phyloP scores from a whole-genome alignment of 75 land plant genomes.

The Isoetes taiwanensis region DNA sequence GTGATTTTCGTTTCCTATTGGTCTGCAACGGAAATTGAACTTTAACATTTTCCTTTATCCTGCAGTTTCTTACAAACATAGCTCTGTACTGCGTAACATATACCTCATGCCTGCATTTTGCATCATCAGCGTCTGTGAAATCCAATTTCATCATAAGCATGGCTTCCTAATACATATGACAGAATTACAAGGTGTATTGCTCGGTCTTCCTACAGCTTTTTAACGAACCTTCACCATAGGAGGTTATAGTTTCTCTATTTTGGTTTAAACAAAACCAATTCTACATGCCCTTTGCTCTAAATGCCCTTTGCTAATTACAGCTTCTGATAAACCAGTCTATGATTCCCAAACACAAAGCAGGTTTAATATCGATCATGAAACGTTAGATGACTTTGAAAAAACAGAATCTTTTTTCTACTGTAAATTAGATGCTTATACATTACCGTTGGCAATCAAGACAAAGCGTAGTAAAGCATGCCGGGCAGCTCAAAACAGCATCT shows the following conservation, averaged over 20 bases:
- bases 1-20: slow-evolving; percentile 22
- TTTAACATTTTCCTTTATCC: slow-evolving; percentile 26
- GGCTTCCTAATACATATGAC: too few species aligned
- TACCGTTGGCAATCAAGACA: slow-evolving; percentile 86
- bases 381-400: not conserved
- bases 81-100: slow-evolving; percentile 86
- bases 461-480: slow-evolving; percentile 82
- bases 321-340: not conserved
- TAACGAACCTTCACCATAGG: too few species aligned
- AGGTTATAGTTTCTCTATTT: too few species aligned
- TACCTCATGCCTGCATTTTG: slow-evolving; percentile 69
- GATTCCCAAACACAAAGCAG: not conserved
- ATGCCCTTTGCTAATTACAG: not conserved
- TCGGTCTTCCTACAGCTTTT: too few species aligned
- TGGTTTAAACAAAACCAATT: not conserved
- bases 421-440: not conserved
- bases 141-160: too few species aligned
- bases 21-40: slow-evolving; percentile 6
- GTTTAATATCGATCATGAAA: not conserved
- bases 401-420: too few species aligned
- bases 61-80: slow-evolving; percentile 81
- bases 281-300: not conserved
- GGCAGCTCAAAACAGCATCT: slow-evolving; percentile 83
- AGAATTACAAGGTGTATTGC: too few species aligned
- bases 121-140: too few species aligned